Evolutionary conservation across 768 basidiomycete species (phyloP), one percentile per base, ranked within the genome.

Genomic region (Psilocybe cyanescens): DNA sequence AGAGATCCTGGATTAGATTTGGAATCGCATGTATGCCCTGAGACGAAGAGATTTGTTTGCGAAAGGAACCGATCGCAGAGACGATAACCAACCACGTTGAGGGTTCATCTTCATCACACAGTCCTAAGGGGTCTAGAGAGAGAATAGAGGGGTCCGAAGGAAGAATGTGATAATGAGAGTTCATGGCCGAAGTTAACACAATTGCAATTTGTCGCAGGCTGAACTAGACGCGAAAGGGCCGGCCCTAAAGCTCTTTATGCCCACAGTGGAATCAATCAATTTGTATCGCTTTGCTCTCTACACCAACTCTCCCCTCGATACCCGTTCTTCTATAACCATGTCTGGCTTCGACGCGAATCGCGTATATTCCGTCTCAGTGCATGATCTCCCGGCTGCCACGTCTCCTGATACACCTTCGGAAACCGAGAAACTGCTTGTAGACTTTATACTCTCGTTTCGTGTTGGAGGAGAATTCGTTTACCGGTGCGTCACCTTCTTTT

Each of bases 381-480:
- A 93, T 67, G 87, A 90, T 65, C 75, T 79, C 6, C 78, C 88
- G 0, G 68, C 83, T 7, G 79, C 84, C 16, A 76, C 81, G 9
- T 77, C 83, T 14, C 83, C 88, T 24, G 92, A 95, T 17, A 83
- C 87, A 0, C 90, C 91, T 4, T 89, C 94, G 3, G 90, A 94
- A 70, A 87, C 87, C 0, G 94, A 95, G 70, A 88, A 87, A 70
- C 79, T 89, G 29, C 81, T 97, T 24, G 82, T 89, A 55, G 92
- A 97, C 35, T 98, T 99, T 76, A 80, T 98, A 47, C 81, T 93
- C 57, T 87, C 89, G 56, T 98, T 92, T 76, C 87, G 96, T 63
- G 85, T 96, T 50, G 93, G 92, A 9, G 91, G 91, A 64, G 91
- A 94, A 69, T 99, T 95, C 78, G 86, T 93, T 56, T 99, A 99